Percentiles rank a stretch among this genome's conserved stretches.
These are phyloP conservation scores for Trebouxia sp. DNA, from an alignment of 139 green algal genomes.

Conservation along the genomic window DNA sequence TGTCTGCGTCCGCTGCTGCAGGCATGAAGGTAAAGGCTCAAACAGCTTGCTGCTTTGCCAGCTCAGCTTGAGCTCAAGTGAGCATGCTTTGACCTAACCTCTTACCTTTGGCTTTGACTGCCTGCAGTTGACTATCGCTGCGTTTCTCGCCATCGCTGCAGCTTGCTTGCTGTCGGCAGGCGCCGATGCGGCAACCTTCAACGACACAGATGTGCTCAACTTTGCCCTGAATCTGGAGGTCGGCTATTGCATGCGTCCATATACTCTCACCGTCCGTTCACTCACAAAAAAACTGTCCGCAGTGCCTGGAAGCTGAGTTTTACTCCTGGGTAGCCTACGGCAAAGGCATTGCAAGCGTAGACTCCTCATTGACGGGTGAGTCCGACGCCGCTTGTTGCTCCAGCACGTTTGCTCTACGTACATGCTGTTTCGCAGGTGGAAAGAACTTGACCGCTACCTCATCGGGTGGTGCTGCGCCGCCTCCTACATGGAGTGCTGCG, in stretches of 20 bases:
- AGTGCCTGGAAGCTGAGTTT: neutral
- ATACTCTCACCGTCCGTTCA: too few relatives aligned
- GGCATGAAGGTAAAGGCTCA: neutral
- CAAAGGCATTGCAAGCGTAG: neutral
- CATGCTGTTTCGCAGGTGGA: neutral
- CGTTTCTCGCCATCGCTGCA: neutral
- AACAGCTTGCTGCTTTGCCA: neutral
- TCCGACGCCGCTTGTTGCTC: too few relatives aligned
- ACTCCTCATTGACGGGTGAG: neutral
- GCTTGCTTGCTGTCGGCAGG: neutral
- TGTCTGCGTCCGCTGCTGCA: too few relatives aligned
- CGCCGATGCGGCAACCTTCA: neutral
- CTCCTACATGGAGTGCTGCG: neutral
- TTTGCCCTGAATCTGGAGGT: slow-evolving; percentile 8
- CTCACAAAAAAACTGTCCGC: too few relatives aligned
- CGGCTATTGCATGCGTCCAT: too few relatives aligned
- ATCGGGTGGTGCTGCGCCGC: neutral
- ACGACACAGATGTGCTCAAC: neutral
- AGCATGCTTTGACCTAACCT: neutral
- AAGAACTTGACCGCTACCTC: slow-evolving; percentile 1
- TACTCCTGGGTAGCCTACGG: neutral
- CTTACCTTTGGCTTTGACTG: neutral
- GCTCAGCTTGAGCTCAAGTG: neutral
- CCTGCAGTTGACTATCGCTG: neutral
- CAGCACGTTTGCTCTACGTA: too few relatives aligned